Conservation (phyloP, 2,329 filamentous ascomycete species). For the Phaeosphaeria sp. region DNA sequence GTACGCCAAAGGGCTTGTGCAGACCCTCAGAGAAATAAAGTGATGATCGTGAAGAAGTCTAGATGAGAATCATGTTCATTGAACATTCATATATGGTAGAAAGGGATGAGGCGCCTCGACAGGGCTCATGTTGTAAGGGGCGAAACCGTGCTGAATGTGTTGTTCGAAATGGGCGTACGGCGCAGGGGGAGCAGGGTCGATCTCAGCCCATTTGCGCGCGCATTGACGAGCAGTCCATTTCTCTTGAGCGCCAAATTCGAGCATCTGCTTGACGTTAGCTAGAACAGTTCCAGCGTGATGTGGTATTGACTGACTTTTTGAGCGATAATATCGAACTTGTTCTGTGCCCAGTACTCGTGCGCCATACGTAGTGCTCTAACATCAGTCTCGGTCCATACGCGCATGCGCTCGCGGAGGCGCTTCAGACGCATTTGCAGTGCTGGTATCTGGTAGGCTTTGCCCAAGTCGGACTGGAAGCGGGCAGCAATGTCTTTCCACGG, state of each 20-base stretch:
- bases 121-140: slow-evolving; percentile 46
- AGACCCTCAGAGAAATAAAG: background rate
- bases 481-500: slow-evolving; percentile 63
- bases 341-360: slow-evolving; percentile 60
- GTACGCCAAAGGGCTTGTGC: slow-evolving; percentile 1
- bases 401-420: slow-evolving; percentile 57
- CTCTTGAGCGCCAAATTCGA: slow-evolving; percentile 57
- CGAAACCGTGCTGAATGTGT: slow-evolving; percentile 37
- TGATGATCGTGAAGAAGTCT: background rate
- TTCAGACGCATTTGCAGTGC: slow-evolving; percentile 63
- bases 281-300: too few species aligned
- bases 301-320: slow-evolving; percentile 50
- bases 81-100: slow-evolving; percentile 40
- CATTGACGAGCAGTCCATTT: slow-evolving; percentile 60
- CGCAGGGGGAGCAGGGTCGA: slow-evolving; percentile 41
- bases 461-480: slow-evolving; percentile 57
- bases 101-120: slow-evolving; percentile 38
- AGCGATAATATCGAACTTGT: slow-evolving; percentile 61
- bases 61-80: slow-evolving; percentile 13
- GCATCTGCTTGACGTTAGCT: slow-evolving; percentile 52
- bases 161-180: slow-evolving; percentile 45
- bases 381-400: slow-evolving; percentile 60
- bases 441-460: slow-evolving; percentile 58
- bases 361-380: slow-evolving; percentile 57
- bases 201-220: slow-evolving; percentile 59